These are phyloP conservation scores for Euclidium syriacum DNA, from an alignment of 345 rosid genomes.

Conservation along the genomic window DNA sequence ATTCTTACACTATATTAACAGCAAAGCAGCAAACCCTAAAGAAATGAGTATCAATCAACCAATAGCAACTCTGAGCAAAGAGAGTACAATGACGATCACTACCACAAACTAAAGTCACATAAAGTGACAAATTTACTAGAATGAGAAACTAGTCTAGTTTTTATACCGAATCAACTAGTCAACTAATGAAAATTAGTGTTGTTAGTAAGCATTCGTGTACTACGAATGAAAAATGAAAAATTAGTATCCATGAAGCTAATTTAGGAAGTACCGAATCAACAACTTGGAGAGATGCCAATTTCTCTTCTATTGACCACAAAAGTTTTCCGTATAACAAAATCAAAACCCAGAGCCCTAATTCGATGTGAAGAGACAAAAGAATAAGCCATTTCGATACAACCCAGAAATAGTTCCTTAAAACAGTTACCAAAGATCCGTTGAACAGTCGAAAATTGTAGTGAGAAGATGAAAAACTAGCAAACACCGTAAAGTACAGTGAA, in stretches of 20 bases:
- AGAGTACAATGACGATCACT: background rate
- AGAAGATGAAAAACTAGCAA: background rate
- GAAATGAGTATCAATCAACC: background rate
- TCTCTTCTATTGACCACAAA: background rate
- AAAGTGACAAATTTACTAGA: background rate
- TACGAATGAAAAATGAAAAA: background rate
- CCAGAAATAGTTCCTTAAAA: background rate
- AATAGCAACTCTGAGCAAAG: background rate
- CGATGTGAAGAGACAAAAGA: background rate
- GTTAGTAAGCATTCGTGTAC: background rate
- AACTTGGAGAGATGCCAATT: too few relatives aligned
- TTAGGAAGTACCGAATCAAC: too few relatives aligned
- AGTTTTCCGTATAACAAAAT: background rate
- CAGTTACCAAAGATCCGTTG: background rate
- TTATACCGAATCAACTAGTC: background rate
- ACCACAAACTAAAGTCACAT: background rate
- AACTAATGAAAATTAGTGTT: background rate
- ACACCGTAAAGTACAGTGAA: background rate
- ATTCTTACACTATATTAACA: background rate
- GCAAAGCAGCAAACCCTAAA: background rate
- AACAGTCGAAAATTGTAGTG: background rate
- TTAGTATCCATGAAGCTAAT: too few relatives aligned
- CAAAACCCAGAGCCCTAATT: conserved; percentile 3
- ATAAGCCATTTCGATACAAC: conserved; percentile 4
- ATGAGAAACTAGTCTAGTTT: background rate